These are phyloP conservation scores for Rickenella mellea DNA, from an alignment of 768 basidiomycete genomes.

Conservation along the genomic window DNA sequence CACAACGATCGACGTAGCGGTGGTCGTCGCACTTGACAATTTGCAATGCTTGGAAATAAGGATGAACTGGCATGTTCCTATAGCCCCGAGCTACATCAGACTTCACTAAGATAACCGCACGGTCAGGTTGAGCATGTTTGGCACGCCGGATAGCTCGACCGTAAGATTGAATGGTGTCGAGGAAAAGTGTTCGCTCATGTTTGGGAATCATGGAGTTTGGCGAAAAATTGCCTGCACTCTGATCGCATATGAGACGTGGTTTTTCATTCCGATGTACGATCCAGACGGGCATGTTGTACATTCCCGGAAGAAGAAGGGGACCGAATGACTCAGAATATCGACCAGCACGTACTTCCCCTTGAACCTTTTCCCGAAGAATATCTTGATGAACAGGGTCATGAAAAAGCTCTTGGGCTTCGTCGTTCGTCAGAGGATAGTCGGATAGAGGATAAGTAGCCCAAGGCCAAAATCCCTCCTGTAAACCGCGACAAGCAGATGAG, in stretches of 20 bases:
- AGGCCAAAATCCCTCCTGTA: constrained; percentile 38
- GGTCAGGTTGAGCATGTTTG: constrained; percentile 1
- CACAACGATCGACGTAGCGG: constrained; percentile 21
- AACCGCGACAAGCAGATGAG: constrained; percentile 17
- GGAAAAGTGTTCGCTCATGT: constrained; percentile 14
- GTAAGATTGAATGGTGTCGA: constrained; percentile 26
- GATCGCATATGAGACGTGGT: constrained; percentile 28
- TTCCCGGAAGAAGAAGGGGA: constrained; percentile 28
- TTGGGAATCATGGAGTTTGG: constrained; percentile 26
- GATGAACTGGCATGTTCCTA: constrained; percentile 15
- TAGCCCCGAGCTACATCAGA: constrained; percentile 16
- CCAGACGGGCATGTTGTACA: constrained; percentile 30
- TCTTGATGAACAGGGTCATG: constrained; percentile 3
- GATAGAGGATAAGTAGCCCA: constrained; percentile 18
- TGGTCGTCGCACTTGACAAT: constrained; percentile 19
- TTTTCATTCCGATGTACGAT: constrained; percentile 25
- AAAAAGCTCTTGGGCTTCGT: constrained; percentile 7
- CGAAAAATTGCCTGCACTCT: constrained; percentile 22
- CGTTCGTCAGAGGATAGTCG: constrained; percentile 15
- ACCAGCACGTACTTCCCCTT: constrained; percentile 10
- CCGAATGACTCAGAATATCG: constrained; percentile 22
- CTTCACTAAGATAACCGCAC: constrained; percentile 13
- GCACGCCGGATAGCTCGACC: constrained; percentile 7
- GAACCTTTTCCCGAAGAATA: constrained; percentile 18
- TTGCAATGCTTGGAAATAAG: constrained; percentile 24